Evolutionary conservation across 1,284 basidiomycete species (phyloP).

Genomic region (Rhodotorula glutinis): DNA sequence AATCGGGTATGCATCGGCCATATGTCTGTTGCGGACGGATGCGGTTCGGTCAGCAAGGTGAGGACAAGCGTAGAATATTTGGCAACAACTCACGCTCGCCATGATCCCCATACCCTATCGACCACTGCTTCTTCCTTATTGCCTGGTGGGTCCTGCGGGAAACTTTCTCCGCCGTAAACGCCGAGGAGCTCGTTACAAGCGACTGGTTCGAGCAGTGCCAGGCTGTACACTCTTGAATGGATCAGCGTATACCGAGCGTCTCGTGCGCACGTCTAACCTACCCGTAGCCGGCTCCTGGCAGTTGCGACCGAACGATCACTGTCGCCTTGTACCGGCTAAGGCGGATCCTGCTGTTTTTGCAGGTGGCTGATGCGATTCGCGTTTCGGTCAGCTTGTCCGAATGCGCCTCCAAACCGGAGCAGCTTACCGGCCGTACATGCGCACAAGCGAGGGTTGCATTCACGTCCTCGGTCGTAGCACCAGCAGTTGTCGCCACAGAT

Average conservation of each 20-base stretch:
- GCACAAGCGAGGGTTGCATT: conserved; percentile 17
- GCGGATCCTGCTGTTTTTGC: conserved; percentile 4
- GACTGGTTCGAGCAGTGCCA: conserved; percentile 1
- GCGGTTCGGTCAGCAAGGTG: neutral
- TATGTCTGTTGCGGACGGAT: neutral
- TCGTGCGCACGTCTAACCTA: neutral
- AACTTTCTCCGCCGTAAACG: conserved; percentile 14
- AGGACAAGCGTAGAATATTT: neutral
- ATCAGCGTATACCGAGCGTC: too few species aligned
- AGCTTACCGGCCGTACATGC: neutral
- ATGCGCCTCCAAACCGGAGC: too few species aligned
- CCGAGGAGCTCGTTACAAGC: conserved; percentile 4
- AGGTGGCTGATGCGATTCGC: neutral
- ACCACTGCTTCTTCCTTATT: neutral
- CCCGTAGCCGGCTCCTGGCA: conserved; percentile 5
- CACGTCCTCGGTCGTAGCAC: neutral
- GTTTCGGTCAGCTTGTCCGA: too few species aligned
- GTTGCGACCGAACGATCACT: neutral
- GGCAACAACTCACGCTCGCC: neutral
- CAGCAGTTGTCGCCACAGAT: neutral
- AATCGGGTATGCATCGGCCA: neutral
- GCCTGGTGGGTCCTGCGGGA: neutral
- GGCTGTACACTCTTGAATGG: neutral
- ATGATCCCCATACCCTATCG: neutral
- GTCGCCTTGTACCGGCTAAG: neutral